A percentile compares a stretch with the other conserved stretches of the same genome.
Evolutionary conservation across 73 alveolate species (phyloP).

Genomic region (Stentor roeselii): DNA sequence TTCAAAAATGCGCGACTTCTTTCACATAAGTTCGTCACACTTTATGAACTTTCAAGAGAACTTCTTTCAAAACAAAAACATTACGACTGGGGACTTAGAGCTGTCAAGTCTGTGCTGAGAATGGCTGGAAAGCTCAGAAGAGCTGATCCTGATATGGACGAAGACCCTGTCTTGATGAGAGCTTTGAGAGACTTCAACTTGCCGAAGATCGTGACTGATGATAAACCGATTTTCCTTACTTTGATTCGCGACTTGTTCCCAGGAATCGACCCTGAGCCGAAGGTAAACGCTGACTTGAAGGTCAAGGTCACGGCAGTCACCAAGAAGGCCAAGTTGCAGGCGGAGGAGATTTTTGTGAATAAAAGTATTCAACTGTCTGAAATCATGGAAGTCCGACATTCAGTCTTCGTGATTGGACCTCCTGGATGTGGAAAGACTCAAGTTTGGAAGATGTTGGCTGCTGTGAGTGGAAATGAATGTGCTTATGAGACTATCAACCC

Average conservation of each 20-base stretch:
- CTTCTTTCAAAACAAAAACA: slow-evolving; percentile 97
- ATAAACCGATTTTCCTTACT: slow-evolving; percentile 93
- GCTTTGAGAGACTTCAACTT: slow-evolving; percentile 99
- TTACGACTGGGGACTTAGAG: slow-evolving; percentile 99
- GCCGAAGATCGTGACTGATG: slow-evolving; percentile 96
- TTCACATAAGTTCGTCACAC: slow-evolving; percentile 94
- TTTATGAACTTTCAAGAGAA: slow-evolving; percentile 88
- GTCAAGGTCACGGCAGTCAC: slow-evolving; percentile 68
- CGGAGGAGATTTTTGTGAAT: slow-evolving; percentile 96
- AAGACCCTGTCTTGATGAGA: slow-evolving; percentile 98
- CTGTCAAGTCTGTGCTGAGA: slow-evolving; percentile 99
- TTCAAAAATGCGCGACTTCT: slow-evolving; percentile 87
- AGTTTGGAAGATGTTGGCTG: slow-evolving; percentile 97
- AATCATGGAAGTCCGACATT: slow-evolving; percentile 95
- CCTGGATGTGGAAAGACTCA: slow-evolving; percentile 99
- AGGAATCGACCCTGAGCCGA: slow-evolving; percentile 89
- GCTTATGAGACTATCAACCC: slow-evolving; percentile 98
- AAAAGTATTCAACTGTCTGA: slow-evolving; percentile 96
- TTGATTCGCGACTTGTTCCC: slow-evolving; percentile 98
- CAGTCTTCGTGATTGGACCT: slow-evolving; percentile 99
- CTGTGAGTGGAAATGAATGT: slow-evolving; percentile 71
- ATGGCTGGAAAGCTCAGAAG: slow-evolving; percentile 99
- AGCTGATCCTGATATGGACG: slow-evolving; percentile 96
- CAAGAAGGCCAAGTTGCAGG: slow-evolving; percentile 69
- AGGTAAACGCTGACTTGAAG: slow-evolving; percentile 66